phyloP scores from a whole-genome alignment of 176 grass and related monocot species.

The Triticum urartu region DNA sequence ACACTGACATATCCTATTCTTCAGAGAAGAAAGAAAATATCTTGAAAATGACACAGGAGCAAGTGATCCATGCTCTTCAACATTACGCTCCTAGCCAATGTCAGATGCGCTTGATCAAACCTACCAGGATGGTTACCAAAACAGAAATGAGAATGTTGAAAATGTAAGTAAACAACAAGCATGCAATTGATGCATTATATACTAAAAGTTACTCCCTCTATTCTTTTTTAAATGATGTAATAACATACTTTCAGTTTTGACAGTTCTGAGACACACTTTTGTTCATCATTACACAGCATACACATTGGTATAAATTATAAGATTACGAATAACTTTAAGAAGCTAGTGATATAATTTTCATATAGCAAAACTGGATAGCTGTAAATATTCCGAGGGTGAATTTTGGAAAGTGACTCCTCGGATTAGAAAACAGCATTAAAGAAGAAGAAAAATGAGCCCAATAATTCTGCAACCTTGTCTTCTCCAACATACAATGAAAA shows the following conservation, averaged over 20 bases:
- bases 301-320: not conserved
- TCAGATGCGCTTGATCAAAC: conserved; percentile 83
- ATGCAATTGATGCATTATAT: not conserved
- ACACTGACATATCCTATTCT: not conserved
- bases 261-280: not conserved
- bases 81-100: conserved; percentile 38
- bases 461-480: not conserved
- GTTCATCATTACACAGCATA: not conserved
- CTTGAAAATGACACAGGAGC: conserved; percentile 23
- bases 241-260: not conserved
- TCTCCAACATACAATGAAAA: conserved; percentile 2
- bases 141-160: conserved; percentile 27
- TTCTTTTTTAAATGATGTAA: not conserved
- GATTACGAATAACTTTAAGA: not conserved
- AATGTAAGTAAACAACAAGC: not conserved
- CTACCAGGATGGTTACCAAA: conserved; percentile 54
- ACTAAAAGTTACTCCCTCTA: not conserved
- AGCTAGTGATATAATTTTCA: not conserved
- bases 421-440: not conserved
- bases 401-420: not conserved
- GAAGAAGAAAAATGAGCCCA: not conserved
- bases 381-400: not conserved
- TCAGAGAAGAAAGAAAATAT: not conserved
- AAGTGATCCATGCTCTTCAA: conserved; percentile 35
- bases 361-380: not conserved